phyloP scores from a whole-genome alignment of 108 stramenopile genomes.

The Phaeodactylum tricornutum region DNA sequence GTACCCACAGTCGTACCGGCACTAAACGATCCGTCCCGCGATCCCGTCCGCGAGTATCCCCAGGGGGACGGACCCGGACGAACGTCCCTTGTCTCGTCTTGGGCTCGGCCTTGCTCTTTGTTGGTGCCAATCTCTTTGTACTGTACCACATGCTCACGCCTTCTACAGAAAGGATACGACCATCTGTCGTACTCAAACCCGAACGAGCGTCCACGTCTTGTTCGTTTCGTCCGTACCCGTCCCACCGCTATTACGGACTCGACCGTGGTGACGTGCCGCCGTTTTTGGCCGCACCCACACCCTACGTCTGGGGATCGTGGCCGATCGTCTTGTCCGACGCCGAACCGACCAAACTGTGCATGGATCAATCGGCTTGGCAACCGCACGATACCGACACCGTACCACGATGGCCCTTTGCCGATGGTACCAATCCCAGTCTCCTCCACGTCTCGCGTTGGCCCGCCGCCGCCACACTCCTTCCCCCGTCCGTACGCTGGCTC shows the following conservation, averaged over 20 bases:
- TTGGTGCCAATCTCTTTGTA: no score
- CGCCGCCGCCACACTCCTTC: background rate
- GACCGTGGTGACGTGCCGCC: background rate
- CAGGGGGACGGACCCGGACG: no score
- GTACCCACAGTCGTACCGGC: no score
- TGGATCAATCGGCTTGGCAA: constrained; percentile 68
- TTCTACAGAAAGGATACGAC: no score
- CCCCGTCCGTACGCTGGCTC: constrained; percentile 3
- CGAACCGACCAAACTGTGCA: constrained; percentile 32
- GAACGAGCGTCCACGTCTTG: no score
- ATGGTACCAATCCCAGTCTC: constrained; percentile 79
- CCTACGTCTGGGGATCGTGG: constrained; percentile 68
- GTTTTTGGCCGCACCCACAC: constrained; percentile 37
- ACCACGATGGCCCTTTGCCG: constrained; percentile 52
- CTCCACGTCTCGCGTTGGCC: constrained; percentile 26
- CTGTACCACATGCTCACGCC: no score
- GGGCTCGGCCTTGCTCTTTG: no score
- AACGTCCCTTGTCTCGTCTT: no score
- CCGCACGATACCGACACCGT: background rate
- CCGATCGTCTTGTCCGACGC: constrained; percentile 24
- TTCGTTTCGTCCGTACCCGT: constrained; percentile 55
- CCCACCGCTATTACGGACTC: constrained; percentile 51
- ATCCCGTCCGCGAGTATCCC: no score
- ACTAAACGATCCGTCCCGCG: no score
- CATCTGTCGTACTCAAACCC: no score